These are phyloP conservation scores for Raffaelea albimanens DNA, from an alignment of 2,329 filamentous ascomycete genomes.

Conservation along the genomic window DNA sequence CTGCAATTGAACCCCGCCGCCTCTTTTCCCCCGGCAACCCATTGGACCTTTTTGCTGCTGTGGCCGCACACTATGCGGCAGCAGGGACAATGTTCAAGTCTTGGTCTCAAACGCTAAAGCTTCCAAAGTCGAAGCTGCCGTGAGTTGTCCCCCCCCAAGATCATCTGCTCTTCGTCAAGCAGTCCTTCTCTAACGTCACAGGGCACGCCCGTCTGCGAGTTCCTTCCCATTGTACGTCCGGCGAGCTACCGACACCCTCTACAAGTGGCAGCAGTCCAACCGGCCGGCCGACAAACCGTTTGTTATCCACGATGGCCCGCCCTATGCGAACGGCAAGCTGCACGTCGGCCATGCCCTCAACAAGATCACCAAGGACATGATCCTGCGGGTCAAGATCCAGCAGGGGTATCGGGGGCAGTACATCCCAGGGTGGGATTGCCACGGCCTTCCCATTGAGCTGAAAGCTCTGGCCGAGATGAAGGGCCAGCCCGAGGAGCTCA, in stretches of 20 bases:
- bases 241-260: constrained; percentile 78
- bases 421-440: constrained; percentile 93
- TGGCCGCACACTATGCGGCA: constrained; percentile 2
- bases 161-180: neutral
- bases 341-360: constrained; percentile 94
- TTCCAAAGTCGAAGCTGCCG: constrained; percentile 69
- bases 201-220: constrained; percentile 41
- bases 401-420: constrained; percentile 71
- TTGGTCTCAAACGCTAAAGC: constrained; percentile 65
- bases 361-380: constrained; percentile 94
- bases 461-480: constrained; percentile 63
- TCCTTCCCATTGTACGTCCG: constrained; percentile 52
- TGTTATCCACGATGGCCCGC: constrained; percentile 86
- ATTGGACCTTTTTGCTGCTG: neutral
- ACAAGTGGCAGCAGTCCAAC: constrained; percentile 68
- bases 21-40: neutral
- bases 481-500: constrained; percentile 25
- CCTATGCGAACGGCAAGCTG: constrained; percentile 87
- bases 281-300: constrained; percentile 53
- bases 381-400: constrained; percentile 70
- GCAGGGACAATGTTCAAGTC: constrained; percentile 38
- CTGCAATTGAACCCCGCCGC: too few relatives aligned
- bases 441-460: constrained; percentile 92
- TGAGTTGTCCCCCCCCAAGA: constrained; percentile 24
- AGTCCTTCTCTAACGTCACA: constrained; percentile 15